Conservation (phyloP, 176 grass and related monocot species). For the Aegilops tauschii region DNA sequence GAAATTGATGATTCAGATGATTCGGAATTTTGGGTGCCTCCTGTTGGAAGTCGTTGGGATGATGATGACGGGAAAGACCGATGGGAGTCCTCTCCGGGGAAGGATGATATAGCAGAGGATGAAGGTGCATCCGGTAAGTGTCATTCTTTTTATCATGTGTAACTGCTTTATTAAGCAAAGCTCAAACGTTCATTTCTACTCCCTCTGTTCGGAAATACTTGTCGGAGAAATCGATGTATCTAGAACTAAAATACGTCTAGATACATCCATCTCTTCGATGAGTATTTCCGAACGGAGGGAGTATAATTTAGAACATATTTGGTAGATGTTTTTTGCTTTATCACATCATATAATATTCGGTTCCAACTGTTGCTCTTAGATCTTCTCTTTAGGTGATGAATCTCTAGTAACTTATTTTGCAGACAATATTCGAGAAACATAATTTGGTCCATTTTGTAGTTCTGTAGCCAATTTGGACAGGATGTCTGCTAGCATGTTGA, state of each 20-base stretch:
- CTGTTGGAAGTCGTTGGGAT: conserved; percentile 75
- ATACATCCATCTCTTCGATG: too few species aligned
- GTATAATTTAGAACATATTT: not conserved
- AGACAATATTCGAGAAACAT: not conserved
- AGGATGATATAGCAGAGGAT: conserved; percentile 30
- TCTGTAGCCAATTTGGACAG: not conserved
- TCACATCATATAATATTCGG: not conserved
- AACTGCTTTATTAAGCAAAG: conserved; percentile 17
- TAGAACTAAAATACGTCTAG: too few species aligned
- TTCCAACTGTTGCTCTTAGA: conserved; percentile 16
- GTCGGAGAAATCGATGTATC: too few species aligned
- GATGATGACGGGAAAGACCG: conserved; percentile 73
- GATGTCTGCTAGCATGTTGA: not conserved
- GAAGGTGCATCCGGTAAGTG: conserved; percentile 26
- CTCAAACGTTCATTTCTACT: not conserved
- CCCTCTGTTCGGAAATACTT: too few species aligned
- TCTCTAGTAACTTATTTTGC: not conserved
- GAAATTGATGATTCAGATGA: conserved; percentile 50
- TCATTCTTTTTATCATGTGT: not conserved
- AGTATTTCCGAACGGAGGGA: too few species aligned
- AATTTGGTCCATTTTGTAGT: not conserved
- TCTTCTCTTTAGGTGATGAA: not conserved
- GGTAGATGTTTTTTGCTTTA: not conserved
- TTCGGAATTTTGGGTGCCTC: conserved; percentile 78
- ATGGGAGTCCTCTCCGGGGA: conserved; percentile 49